Conservation (phyloP, 345 rosid genomes). For the Adansonia digitata region DNA sequence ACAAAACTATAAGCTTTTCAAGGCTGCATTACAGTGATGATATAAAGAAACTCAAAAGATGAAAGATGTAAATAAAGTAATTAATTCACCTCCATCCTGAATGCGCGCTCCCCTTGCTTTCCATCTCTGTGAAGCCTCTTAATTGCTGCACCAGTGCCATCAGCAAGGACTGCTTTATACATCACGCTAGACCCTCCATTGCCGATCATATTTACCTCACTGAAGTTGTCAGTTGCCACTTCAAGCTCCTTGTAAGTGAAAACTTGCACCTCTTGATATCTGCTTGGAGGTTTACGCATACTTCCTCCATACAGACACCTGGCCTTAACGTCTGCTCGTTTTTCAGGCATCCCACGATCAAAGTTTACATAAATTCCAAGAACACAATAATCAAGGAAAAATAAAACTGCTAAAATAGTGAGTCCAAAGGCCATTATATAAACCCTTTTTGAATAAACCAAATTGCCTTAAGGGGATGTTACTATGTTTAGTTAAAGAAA, state of each 20-base stretch:
- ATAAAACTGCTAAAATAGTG: too few species aligned
- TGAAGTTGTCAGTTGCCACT: slow-evolving; percentile 54
- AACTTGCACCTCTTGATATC: slow-evolving; percentile 56
- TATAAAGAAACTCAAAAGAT: too few species aligned
- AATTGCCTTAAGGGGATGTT: too few species aligned
- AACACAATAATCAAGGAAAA: too few species aligned
- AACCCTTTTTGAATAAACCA: neutral
- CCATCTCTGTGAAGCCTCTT: slow-evolving; percentile 61
- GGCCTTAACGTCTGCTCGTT: slow-evolving; percentile 49
- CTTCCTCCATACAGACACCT: slow-evolving; percentile 47
- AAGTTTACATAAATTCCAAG: too few species aligned
- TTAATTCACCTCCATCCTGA: slow-evolving; percentile 65
- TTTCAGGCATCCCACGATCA: slow-evolving; percentile 11
- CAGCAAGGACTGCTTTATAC: slow-evolving; percentile 59
- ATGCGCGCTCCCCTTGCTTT: slow-evolving; percentile 75
- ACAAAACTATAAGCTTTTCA: neutral
- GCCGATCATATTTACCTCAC: slow-evolving; percentile 57
- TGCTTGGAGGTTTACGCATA: slow-evolving; percentile 18
- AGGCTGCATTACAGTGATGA: too few species aligned
- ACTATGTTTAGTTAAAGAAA: neutral
- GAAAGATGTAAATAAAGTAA: too few species aligned
- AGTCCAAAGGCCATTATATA: neutral
- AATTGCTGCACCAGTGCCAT: slow-evolving; percentile 76
- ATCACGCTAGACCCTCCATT: slow-evolving; percentile 58
- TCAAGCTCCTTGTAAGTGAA: slow-evolving; percentile 80